A percentile compares a stretch with the other conserved stretches of the same genome.
phyloP scores from a whole-genome alignment of 768 basidiomycete species.

The Tulasnella sp. region DNA sequence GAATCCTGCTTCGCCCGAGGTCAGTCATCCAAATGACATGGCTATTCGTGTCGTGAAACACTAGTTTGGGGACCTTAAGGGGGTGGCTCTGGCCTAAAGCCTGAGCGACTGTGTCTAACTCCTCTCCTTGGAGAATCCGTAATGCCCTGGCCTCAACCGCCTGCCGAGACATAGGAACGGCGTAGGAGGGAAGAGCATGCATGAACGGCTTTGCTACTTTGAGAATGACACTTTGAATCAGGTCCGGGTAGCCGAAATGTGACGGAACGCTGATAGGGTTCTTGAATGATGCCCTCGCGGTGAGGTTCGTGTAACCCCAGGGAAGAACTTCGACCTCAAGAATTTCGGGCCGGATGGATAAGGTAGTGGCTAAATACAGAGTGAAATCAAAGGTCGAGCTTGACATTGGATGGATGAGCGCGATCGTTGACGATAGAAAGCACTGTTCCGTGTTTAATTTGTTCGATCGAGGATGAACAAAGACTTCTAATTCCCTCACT shows the following conservation, averaged over 20 bases:
- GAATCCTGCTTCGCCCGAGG: not conserved
- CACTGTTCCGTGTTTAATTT: too few relatives aligned
- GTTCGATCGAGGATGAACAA: too few relatives aligned
- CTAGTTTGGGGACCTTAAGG: not conserved
- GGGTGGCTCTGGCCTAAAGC: not conserved
- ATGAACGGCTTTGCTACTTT: not conserved
- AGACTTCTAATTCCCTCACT: too few relatives aligned
- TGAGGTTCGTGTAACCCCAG: not conserved
- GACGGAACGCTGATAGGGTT: not conserved
- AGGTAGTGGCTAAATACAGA: not conserved
- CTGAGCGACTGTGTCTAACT: not conserved
- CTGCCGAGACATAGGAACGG: not conserved
- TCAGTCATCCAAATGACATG: slow-evolving; percentile 1
- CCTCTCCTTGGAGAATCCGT: not conserved
- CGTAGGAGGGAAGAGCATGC: not conserved
- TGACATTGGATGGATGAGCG: too few relatives aligned
- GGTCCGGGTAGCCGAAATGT: not conserved
- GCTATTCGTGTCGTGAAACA: not conserved
- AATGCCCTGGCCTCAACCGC: not conserved
- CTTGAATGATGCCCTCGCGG: not conserved
- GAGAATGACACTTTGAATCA: not conserved
- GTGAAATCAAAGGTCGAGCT: not conserved
- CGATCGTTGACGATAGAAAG: too few relatives aligned
- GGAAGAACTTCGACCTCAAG: not conserved
- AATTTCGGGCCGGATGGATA: not conserved